A percentile compares a stretch with the other conserved stretches of the same genome.
Conservation (phyloP, 73 alveolate species). For the Tetrahymena elliotti region DNA sequence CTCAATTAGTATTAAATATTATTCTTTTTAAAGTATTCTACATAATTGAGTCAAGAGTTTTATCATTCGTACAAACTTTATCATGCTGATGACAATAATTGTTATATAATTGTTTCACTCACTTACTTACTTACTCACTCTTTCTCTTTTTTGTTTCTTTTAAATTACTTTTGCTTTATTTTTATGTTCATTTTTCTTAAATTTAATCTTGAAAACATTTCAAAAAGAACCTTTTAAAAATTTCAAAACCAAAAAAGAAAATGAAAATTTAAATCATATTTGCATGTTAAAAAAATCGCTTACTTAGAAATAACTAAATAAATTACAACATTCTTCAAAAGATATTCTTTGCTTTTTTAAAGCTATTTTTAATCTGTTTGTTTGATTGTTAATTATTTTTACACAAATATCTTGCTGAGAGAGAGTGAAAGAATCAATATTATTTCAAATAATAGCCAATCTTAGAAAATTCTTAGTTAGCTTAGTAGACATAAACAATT, state of each 20-base stretch:
- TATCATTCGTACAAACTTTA: neutral
- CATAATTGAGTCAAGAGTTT: neutral
- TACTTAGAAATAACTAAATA: too few species aligned
- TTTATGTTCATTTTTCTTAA: too few species aligned
- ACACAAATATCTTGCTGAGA: neutral
- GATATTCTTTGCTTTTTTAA: neutral
- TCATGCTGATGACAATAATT: neutral
- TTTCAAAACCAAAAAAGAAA: too few species aligned
- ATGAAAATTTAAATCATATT: too few species aligned
- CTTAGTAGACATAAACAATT: neutral
- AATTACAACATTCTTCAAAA: neutral
- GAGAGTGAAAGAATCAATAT: neutral
- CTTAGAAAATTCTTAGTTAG: neutral
- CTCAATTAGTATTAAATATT: neutral
- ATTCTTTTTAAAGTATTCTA: neutral
- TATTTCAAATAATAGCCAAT: neutral
- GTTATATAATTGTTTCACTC: neutral
- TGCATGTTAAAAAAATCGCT: too few species aligned
- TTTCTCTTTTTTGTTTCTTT: neutral
- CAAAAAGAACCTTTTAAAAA: too few species aligned
- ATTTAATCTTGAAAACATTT: too few species aligned
- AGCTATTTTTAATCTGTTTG: neutral
- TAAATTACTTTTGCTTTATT: too few species aligned
- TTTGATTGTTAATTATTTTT: neutral
- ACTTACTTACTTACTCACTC: neutral